Base-by-base conservation (phyloP, 2,329 filamentous ascomycete genomes). In the Corynespora cassiicola region DNA sequence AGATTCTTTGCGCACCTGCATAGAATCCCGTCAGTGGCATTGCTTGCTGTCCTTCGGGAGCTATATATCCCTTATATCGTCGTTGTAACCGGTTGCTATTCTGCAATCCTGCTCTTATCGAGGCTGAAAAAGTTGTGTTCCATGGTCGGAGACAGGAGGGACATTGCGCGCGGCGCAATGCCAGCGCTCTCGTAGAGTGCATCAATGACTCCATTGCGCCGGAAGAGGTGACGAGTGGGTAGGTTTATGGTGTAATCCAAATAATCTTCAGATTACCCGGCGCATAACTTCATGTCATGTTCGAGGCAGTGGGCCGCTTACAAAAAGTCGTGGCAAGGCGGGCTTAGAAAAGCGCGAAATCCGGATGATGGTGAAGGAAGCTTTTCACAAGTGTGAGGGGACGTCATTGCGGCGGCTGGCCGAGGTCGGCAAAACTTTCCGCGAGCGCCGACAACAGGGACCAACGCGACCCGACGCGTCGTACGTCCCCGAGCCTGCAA, bases 11-110 rank as follows among this genome's bases (percentile, higher is more conserved):
- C 42, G 14, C 37, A 68, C 64, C 63, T 52, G 57, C 58, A 36
- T 71, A 71, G 46, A 61, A 71, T 10, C 69, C 69, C 8, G 56
- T 50, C 9, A 72, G 52, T 3, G 69, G 66, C 18, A 46, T 54
- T 7, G 68, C 67, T 39, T 71, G 68, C n/a, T 60, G 60, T 20
- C 68, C 68, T 20, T 57, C 45, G 21, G 51, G 48, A 10, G 68
- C 68, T 48, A 70, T 69, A 27, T 69, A 53, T 11, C 61, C 53
- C 33, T 65, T 64, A 27, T 36, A 53, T 16, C 67, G 66, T 15
- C 58, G 52, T 31, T 65, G 65, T 60, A 62, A 58, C 58, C 58
- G 63, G 36, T 61, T 39, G 34, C 58, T 60, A 30, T 59, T 63
- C 38, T 68, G 65, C 11, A 68, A 39, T 8, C 65, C 61, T 16